phyloP scores from a whole-genome alignment of 768 basidiomycete genomes.

The Mycena crocata region DNA sequence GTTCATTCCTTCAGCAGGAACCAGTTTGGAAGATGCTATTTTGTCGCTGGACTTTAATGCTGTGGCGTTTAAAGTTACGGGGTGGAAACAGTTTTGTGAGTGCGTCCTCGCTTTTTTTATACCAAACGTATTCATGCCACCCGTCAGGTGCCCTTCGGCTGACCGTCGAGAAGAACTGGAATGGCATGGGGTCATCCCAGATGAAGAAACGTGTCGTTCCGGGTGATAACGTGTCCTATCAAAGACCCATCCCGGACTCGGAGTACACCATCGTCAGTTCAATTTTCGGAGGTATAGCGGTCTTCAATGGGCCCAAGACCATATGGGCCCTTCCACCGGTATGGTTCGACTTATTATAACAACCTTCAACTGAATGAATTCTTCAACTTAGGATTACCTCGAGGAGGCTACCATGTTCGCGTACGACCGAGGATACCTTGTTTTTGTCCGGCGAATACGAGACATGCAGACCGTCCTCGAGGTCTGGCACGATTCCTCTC shows the following conservation, averaged over 20 bases:
- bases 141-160: not conserved
- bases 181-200: not conserved
- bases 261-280: not conserved
- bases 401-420: not conserved
- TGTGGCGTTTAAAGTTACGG: too few species aligned
- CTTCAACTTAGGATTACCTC: not conserved
- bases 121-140: not conserved
- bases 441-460: not conserved
- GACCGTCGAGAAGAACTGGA: not conserved
- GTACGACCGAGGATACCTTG: slow-evolving; percentile 3
- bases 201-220: not conserved
- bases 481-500: not conserved
- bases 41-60: not conserved
- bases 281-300: not conserved
- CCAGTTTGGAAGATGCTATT: not conserved
- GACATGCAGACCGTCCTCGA: not conserved
- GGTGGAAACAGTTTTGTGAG: slow-evolving; percentile 9
- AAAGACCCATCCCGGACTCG: not conserved
- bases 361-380: not conserved
- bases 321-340: slow-evolving; percentile 6
- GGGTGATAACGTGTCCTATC: not conserved
- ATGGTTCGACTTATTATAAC: not conserved
- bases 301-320: not conserved
- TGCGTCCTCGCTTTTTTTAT: not conserved
- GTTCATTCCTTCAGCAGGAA: not conserved